Evolutionary conservation across 2,329 filamentous ascomycete genomes (phyloP), one percentile per base, ranked within the genome.

Genomic region (Claviceps pusilla): DNA sequence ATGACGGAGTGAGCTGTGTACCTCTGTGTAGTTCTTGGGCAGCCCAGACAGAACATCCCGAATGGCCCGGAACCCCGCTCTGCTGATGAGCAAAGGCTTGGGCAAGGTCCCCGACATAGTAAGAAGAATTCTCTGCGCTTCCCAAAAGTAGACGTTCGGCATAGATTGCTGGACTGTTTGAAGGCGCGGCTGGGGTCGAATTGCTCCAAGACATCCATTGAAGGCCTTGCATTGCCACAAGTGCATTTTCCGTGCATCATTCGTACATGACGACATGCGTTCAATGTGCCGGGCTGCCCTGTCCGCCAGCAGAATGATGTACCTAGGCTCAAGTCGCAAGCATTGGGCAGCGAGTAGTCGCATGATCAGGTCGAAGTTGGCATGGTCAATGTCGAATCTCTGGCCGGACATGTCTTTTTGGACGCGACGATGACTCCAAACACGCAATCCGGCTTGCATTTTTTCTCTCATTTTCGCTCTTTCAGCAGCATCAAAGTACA

Each of bases 71-170:
- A 82, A 84, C 24, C 77, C 76, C 1, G 61, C 58, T 39, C 69
- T 69, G 56, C 73, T 72, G 35, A 83, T 72, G n/a, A 76, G 61
- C 4, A 83, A 64, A 3, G 77, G 71, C 7, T 70, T 72, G 1
- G 71, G 62, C 35, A 79, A 67, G 3, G 65, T 64, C 29, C 73
- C 71, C 0, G 79, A 81, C 62, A 77, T 69, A 19, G 71, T 68
- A 29, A 84, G 64, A 33, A 84, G 66, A 5, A 72, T 65, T 50
- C 71, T 75, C 57, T 83, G 77, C 0, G 79, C 79, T 54, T 76
- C 70, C 81, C 81, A 84, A 41, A 68, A 63, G 57, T 67, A 70
- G 2, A 59, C 55, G 53, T 68, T 65, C 10, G 65, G 66, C 3
- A 60, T 50, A 7, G 59, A 50, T 43, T 60, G 59, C 10, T 63